Percentiles rank a stretch among this genome's conserved stretches.
These are phyloP conservation scores for Chaetomidium leptoderma DNA, from an alignment of 495 filamentous ascomycete genomes.

Conservation along the genomic window DNA sequence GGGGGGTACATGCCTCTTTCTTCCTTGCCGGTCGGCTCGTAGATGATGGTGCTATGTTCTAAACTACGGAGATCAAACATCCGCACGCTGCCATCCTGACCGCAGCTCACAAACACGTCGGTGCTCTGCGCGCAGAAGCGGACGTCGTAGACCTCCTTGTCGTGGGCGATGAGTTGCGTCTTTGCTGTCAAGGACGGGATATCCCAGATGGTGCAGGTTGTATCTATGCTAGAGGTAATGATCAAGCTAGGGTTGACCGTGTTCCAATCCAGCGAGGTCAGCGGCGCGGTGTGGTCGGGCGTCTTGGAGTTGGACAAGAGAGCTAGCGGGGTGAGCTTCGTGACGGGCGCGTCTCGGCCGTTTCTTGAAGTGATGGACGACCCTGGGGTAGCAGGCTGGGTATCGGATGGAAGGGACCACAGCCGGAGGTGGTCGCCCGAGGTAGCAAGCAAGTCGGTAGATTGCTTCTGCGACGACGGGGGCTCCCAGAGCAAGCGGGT, in stretches of 20 bases:
- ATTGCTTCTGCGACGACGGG: constrained; percentile 91
- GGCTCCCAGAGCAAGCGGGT: constrained; percentile 97
- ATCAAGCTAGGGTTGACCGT: constrained; percentile 92
- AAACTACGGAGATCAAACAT: constrained; percentile 98
- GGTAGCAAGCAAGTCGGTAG: constrained; percentile 92
- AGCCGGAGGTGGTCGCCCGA: constrained; percentile 93
- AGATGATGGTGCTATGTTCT: constrained; percentile 98
- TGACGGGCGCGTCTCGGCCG: constrained; percentile 58
- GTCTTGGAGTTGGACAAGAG: constrained; percentile 97
- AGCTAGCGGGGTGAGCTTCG: constrained; percentile 90
- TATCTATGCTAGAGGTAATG: constrained; percentile 98
- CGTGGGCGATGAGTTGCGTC: constrained; percentile 96
- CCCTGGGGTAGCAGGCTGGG: constrained; percentile 45
- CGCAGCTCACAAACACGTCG: constrained; percentile 96
- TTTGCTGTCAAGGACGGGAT: constrained; percentile 97
- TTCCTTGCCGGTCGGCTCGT: constrained; percentile 87
- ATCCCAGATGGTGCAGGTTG: constrained; percentile 99
- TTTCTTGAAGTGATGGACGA: constrained; percentile 73
- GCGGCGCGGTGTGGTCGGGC: constrained; percentile 92
- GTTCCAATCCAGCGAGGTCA: constrained; percentile 98
- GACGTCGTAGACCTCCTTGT: constrained; percentile 98
- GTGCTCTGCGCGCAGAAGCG: constrained; percentile 94
- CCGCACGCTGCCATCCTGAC: constrained; percentile 93
- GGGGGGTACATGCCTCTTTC: constrained; percentile 62
- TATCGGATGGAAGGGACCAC: constrained; percentile 77